Conservation (phyloP, 805 yeast genomes). For the Brettanomyces bruxellensis region DNA sequence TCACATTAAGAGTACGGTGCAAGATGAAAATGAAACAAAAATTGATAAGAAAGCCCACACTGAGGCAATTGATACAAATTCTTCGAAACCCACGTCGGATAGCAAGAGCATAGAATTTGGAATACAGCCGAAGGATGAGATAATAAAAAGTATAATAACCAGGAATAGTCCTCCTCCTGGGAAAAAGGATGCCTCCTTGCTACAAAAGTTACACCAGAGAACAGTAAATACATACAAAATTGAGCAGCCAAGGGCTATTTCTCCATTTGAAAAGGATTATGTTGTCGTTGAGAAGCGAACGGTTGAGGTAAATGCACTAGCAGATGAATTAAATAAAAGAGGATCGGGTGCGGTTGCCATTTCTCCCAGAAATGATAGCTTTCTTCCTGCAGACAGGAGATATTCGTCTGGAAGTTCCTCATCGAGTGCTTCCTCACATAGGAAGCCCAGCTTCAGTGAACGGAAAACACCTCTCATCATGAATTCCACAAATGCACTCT, state of each 20-base stretch:
- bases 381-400: conserved; percentile 13
- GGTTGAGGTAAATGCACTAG: conserved; percentile 91
- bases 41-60: neutral
- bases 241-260: conserved; percentile 11
- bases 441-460: conserved; percentile 56
- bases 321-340: conserved; percentile 72
- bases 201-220: too few relatives aligned
- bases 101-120: too few relatives aligned
- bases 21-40: too few relatives aligned
- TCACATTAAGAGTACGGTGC: too few relatives aligned
- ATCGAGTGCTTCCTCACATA: conserved; percentile 32
- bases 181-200: neutral
- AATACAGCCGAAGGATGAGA: conserved; percentile 27
- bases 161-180: conserved; percentile 32
- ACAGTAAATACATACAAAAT: too few relatives aligned
- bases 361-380: conserved; percentile 6
- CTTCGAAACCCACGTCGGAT: too few relatives aligned
- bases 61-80: neutral
- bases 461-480: conserved; percentile 61
- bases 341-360: conserved; percentile 35
- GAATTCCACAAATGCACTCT: conserved; percentile 79
- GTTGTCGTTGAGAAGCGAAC: conserved; percentile 93
- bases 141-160: conserved; percentile 34
- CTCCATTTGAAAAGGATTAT: conserved; percentile 62
- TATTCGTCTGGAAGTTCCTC: conserved; percentile 35